Base-by-base conservation (phyloP, 169 alveolate species). In the Plasmodium knowlesi region DNA sequence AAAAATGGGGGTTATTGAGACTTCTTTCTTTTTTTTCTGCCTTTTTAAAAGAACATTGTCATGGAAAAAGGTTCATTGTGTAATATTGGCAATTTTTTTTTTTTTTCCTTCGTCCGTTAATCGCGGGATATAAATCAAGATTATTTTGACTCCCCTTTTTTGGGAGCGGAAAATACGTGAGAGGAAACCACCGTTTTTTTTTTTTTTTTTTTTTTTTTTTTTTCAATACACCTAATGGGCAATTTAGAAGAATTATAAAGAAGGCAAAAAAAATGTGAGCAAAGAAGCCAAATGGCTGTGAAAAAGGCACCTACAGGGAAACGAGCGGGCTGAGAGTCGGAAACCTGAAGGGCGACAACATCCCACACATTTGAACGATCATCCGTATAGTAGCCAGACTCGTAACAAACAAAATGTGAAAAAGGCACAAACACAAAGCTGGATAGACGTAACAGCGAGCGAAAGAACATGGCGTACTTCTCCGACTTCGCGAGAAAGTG, bases 401-500 rank as follows among this genome's bases (percentile, higher is more conserved):
- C 25, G 61, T 9, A 28, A 67, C 12, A 16, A 67, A 67, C 39
- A 67, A 67, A 41, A 67, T 70, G 50, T 41, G 53, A 67, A 19
- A 19, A 84, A 57, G 41, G 71, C 19, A 43, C 28, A 61, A 22
- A 16, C 28, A 61, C 28, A 16, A 25, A 82, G 43, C 30, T 28
- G 61, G 81, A 41, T 76, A 28, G 41, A 70, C 39, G 50, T 25
- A 41, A 19, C 41, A 54, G 37, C 32, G 71, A 19, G 71, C 37
- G 12, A 82, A 57, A 16, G 16, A 88, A 88, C 16, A 88, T 88
- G 94, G 94, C 94, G 19, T 78, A 79, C 50, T 88, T 88, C 81
- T 88, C 94, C 16, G 88, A 88, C 72, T 78, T 88, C 30, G n/a
- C 70, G 43, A 78, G 81, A 34, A 67, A 88, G 50, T 88, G 94